A percentile compares a stretch with the other conserved stretches of the same genome.
These are phyloP conservation scores for Xylariales sp. DNA, from an alignment of 2,329 filamentous ascomycete genomes.

Conservation along the genomic window DNA sequence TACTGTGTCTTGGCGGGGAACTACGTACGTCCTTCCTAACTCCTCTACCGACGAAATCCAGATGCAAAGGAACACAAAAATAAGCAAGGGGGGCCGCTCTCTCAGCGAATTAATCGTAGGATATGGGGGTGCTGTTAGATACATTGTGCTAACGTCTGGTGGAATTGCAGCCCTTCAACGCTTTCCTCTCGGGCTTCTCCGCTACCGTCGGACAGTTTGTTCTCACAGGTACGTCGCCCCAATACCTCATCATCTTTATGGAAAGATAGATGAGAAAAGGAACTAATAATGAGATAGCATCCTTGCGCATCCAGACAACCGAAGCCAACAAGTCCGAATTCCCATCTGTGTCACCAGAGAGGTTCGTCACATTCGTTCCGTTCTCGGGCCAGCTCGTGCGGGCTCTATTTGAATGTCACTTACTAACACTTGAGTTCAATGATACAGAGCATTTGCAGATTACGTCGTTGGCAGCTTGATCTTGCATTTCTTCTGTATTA, in stretches of 20 bases:
- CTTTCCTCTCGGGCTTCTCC: constrained; percentile 94
- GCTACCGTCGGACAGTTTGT: constrained; percentile 98
- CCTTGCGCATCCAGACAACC: constrained; percentile 91
- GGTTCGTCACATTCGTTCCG: constrained; percentile 61
- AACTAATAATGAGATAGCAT: constrained; percentile 59
- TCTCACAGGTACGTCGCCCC: constrained; percentile 76
- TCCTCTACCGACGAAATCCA: constrained; percentile 1
- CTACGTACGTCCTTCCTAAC: constrained; percentile 74
- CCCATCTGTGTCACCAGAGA: constrained; percentile 79
- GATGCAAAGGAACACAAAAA: background rate
- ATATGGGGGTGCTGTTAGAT: background rate
- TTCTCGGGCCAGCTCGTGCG: background rate
- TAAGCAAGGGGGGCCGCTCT: background rate
- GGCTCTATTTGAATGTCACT: background rate
- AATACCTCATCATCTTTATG: background rate
- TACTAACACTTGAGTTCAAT: constrained; percentile 10
- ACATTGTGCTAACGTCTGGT: constrained; percentile 22
- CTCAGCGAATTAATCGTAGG: background rate
- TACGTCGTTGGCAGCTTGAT: constrained; percentile 95
- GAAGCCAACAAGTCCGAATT: constrained; percentile 83
- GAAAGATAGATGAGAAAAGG: background rate
- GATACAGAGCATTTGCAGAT: constrained; percentile 87
- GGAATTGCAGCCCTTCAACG: constrained; percentile 86
- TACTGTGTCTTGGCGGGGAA: constrained; percentile 95
- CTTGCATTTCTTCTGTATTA: constrained; percentile 98